These are phyloP conservation scores for Saturnispora silvae DNA, from an alignment of 805 yeast genomes.

Conservation along the genomic window DNA sequence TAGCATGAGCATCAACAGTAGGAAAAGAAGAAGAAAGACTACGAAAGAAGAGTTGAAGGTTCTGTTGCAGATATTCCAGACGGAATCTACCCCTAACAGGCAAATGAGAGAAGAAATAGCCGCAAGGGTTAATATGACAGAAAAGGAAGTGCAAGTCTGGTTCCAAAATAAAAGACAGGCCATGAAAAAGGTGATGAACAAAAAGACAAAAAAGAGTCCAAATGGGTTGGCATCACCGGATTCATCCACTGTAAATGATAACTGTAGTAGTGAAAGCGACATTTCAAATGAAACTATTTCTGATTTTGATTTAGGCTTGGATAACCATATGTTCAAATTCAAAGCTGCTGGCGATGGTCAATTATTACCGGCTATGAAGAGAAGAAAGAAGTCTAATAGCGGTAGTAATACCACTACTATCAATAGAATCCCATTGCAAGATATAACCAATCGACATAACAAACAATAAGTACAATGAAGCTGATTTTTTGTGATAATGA, in stretches of 20 bases:
- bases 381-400: conserved; percentile 23
- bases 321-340: conserved; percentile 29
- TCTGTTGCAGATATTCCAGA: conserved; percentile 66
- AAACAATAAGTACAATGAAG: not conserved
- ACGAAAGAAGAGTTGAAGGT: conserved; percentile 77
- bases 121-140: conserved; percentile 78
- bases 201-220: not conserved
- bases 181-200: conserved; percentile 29
- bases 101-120: conserved; percentile 72
- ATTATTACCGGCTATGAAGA: conserved; percentile 21
- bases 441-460: conserved; percentile 7
- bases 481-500: too few species aligned
- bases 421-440: not conserved
- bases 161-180: conserved; percentile 93
- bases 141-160: conserved; percentile 97
- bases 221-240: too few species aligned
- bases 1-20: conserved; percentile 63
- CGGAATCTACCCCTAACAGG: conserved; percentile 75
- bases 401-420: conserved; percentile 16
- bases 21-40: conserved; percentile 93
- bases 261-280: not conserved
- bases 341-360: conserved; percentile 25
- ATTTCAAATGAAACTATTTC: not conserved
- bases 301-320: too few species aligned
- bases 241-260: too few species aligned